phyloP scores from a whole-genome alignment of 1,284 basidiomycete genomes.

The Cerrena zonata region DNA sequence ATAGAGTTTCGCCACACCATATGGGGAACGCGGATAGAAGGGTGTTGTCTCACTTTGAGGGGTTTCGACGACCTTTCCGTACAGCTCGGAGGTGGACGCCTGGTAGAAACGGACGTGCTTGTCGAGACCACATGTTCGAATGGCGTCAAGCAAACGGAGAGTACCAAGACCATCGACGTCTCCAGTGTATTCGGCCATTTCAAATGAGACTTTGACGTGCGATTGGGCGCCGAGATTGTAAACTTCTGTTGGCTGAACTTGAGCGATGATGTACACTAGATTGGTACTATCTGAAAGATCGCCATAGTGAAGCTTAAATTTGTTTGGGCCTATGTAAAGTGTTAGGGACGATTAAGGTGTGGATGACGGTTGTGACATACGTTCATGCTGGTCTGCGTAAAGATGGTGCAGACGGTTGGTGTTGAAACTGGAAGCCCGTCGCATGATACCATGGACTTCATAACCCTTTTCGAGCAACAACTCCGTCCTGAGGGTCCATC shows the following conservation, averaged over 20 bases:
- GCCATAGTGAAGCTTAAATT: constrained; percentile 86
- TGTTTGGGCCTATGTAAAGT: constrained; percentile 53
- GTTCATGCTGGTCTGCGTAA: constrained; percentile 81
- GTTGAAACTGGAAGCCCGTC: constrained; percentile 91
- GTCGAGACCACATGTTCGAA: constrained; percentile 85
- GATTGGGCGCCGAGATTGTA: constrained; percentile 96
- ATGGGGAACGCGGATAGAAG: constrained; percentile 89
- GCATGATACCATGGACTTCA: constrained; percentile 88
- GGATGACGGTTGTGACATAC: constrained; percentile 35
- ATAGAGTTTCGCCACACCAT: constrained; percentile 87
- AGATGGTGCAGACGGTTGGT: constrained; percentile 86
- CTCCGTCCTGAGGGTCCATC: constrained; percentile 55
- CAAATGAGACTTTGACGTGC: constrained; percentile 94
- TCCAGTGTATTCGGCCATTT: constrained; percentile 94
- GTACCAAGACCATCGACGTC: constrained; percentile 90
- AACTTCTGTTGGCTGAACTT: constrained; percentile 85
- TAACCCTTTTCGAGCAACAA: constrained; percentile 82
- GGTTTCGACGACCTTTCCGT: constrained; percentile 86
- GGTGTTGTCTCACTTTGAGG: constrained; percentile 89
- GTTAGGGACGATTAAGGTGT: constrained; percentile 1
- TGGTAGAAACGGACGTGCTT: constrained; percentile 86
- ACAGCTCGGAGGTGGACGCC: constrained; percentile 89
- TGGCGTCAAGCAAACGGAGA: constrained; percentile 84
- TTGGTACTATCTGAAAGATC: constrained; percentile 90
- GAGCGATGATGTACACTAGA: constrained; percentile 86